Conservation (phyloP, 805 yeast genomes). For the Lipomyces yamadae region DNA sequence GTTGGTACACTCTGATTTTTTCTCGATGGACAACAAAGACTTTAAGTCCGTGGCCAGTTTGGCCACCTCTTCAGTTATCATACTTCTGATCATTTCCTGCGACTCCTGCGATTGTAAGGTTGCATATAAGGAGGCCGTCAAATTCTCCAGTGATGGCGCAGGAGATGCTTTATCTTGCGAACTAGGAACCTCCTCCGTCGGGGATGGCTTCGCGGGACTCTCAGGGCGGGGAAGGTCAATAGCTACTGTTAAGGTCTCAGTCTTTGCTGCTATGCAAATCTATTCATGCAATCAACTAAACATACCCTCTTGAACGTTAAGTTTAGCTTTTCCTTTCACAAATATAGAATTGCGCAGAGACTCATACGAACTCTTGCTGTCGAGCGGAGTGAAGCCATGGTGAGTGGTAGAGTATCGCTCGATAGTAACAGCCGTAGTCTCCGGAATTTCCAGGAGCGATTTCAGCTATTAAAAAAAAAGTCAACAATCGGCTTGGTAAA, state of each 20-base stretch:
- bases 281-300: background rate
- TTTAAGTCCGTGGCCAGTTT: slow-evolving; percentile 18
- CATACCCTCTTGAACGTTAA: slow-evolving; percentile 25
- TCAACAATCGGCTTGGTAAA: background rate
- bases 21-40: background rate
- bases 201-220: background rate
- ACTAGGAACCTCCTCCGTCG: background rate
- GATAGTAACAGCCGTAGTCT: slow-evolving; percentile 12
- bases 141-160: background rate
- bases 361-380: slow-evolving; percentile 21
- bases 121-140: slow-evolving; percentile 6
- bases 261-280: background rate
- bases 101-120: slow-evolving; percentile 9
- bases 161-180: background rate
- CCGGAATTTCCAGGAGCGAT: slow-evolving; percentile 28
- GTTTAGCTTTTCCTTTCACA: slow-evolving; percentile 30
- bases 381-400: slow-evolving; percentile 24
- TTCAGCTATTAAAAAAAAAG: slow-evolving; percentile 23
- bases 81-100: slow-evolving; percentile 13
- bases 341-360: slow-evolving; percentile 26
- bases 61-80: slow-evolving; percentile 13
- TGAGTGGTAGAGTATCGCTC: slow-evolving; percentile 30
- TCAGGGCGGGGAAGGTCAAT: background rate
- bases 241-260: background rate
- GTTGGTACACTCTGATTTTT: background rate